phyloP scores from a whole-genome alignment of 176 grass and related monocot genomes.

The Eragrostis nindensis region DNA sequence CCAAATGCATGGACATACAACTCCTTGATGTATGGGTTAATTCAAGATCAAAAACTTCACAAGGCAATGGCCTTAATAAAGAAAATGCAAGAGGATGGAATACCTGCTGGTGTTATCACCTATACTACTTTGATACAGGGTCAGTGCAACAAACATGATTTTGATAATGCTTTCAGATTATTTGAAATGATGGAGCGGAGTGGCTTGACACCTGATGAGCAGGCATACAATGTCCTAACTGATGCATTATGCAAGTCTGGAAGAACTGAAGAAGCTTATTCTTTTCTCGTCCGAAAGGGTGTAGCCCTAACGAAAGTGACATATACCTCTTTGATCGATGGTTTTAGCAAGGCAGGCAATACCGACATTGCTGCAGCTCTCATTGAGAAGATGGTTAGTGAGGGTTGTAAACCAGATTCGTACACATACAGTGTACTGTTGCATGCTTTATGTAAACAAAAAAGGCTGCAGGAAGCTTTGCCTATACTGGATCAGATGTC shows the following conservation, averaged over 20 bases:
- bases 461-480: constrained; percentile 64
- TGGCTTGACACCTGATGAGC: constrained; percentile 64
- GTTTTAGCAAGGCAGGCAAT: constrained; percentile 70
- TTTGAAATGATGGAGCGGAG: constrained; percentile 79
- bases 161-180: constrained; percentile 73
- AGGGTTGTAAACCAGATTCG: constrained; percentile 65
- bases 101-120: constrained; percentile 54
- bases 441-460: constrained; percentile 81
- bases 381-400: constrained; percentile 58
- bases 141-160: constrained; percentile 61
- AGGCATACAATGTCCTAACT: constrained; percentile 61
- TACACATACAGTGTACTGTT: constrained; percentile 77
- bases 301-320: constrained; percentile 53
- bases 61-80: constrained; percentile 75
- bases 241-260: constrained; percentile 72
- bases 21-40: constrained; percentile 74
- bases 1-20: constrained; percentile 79
- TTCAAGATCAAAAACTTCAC: constrained; percentile 62
- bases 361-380: constrained; percentile 54
- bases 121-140: constrained; percentile 81
- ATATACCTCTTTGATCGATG: constrained; percentile 81
- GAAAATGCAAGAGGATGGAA: constrained; percentile 67
- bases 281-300: constrained; percentile 61
- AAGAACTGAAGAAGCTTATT: constrained; percentile 72
- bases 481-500: constrained; percentile 73